Conservation (phyloP, 2,329 filamentous ascomycete genomes). For the Exophiala alcalophila region DNA sequence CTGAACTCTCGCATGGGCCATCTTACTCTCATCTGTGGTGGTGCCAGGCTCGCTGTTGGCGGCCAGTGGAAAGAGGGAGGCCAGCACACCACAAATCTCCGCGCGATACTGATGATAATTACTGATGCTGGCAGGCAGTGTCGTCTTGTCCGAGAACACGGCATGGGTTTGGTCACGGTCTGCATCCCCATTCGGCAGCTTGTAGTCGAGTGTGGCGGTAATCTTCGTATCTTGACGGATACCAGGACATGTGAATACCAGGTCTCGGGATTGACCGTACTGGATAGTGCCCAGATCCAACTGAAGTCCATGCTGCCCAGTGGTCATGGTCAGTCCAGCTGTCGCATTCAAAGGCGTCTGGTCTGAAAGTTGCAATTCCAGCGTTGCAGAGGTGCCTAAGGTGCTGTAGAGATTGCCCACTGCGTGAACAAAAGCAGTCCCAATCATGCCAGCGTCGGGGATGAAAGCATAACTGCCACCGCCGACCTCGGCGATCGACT, state of each 20-base stretch:
- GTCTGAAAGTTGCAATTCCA: conserved; percentile 38
- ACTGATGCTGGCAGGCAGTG: conserved; percentile 8
- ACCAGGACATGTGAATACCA: conserved; percentile 43
- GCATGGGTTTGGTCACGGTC: conserved; percentile 4
- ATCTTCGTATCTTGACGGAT: conserved; percentile 32
- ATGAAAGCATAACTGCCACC: conserved; percentile 61
- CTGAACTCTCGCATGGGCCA: conserved; percentile 5
- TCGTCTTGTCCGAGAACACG: conserved; percentile 5
- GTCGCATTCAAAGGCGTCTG: conserved; percentile 1
- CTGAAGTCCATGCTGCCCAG: conserved; percentile 4
- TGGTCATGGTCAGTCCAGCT: neutral
- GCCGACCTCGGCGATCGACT: conserved; percentile 58
- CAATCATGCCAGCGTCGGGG: conserved; percentile 60
- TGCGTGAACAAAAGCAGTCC: conserved; percentile 60
- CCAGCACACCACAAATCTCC: conserved; percentile 50
- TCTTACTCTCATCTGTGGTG: neutral
- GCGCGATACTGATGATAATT: conserved; percentile 56
- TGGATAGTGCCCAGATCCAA: conserved; percentile 50
- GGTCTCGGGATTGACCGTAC: conserved; percentile 60
- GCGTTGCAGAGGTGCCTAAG: conserved; percentile 49
- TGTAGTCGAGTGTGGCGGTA: conserved; percentile 27
- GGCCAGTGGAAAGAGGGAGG: conserved; percentile 44
- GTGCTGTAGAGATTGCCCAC: conserved; percentile 61
- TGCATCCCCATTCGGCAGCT: conserved; percentile 14
- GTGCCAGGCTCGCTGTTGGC: conserved; percentile 40